These are phyloP conservation scores for Smallanthus sonchifolius DNA, from an alignment of 129 eudicot genomes.

Conservation along the genomic window DNA sequence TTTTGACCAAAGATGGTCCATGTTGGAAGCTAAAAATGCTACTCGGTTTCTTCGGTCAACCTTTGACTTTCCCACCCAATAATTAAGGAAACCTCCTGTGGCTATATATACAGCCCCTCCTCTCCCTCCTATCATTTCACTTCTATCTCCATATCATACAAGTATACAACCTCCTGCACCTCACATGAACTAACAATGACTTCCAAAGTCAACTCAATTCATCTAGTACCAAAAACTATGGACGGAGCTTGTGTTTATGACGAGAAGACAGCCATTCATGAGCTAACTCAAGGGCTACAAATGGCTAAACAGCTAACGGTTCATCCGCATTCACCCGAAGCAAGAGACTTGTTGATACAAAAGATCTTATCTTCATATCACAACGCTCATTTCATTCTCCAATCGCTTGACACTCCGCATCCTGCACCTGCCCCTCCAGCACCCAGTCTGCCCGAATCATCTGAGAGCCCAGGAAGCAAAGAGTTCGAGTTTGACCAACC, in stretches of 20 bases:
- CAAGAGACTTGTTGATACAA: slow-evolving; percentile 41
- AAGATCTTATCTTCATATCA: slow-evolving; percentile 62
- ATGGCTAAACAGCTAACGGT: slow-evolving; percentile 54
- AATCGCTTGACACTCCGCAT: slow-evolving; percentile 40
- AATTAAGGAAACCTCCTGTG: not conserved
- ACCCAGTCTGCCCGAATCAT: slow-evolving; percentile 34
- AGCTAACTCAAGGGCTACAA: slow-evolving; percentile 64
- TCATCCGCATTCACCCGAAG: slow-evolving; percentile 37
- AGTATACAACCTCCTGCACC: not conserved
- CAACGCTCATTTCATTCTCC: slow-evolving; percentile 52
- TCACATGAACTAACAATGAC: not conserved
- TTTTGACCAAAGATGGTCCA: slow-evolving; percentile 18
- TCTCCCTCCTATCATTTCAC: not conserved
- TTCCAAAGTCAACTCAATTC: slow-evolving; percentile 8
- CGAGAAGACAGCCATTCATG: slow-evolving; percentile 40
- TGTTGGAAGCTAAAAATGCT: not conserved
- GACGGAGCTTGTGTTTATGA: slow-evolving; percentile 38
- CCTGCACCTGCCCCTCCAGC: slow-evolving; percentile 5
- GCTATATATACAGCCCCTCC: not conserved
- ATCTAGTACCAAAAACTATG: slow-evolving; percentile 24
- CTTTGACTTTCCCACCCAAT: not conserved
- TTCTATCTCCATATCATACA: not conserved
- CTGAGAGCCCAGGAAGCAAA: slow-evolving; percentile 44
- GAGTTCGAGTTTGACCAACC: slow-evolving; percentile 25
- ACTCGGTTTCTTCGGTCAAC: slow-evolving; percentile 30